Base-by-base conservation (phyloP, 306 rosid genomes). In the Cucurbita argyrosperma region DNA sequence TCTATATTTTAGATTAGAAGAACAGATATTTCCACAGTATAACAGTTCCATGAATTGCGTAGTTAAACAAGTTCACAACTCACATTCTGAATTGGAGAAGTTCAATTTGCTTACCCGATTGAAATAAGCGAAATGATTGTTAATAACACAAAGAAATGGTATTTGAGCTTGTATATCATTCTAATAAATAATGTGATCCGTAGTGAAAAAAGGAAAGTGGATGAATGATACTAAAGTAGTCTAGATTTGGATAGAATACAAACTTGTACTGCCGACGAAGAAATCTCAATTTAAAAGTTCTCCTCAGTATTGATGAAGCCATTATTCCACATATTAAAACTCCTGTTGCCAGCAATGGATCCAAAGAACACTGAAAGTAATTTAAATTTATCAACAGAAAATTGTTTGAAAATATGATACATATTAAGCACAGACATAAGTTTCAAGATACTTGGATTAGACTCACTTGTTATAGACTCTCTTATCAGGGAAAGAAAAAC, bases 351-450 rank as follows among this genome's bases (percentile, higher is more conserved):
- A 94, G 79, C 58, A 89, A 62, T 43, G 84, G 92, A 80, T 94
- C 99, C 55, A 77, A 60, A 76, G 99, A 91, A 83, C 96, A 85
- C 99, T 94, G 86, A 53, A 84, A 78, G 69, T 38, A 84, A 71
- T 57, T 84, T 51, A 53, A 23, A 76, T 47, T 63, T 16, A 16
- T 84, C 72, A 80, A 57, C 16, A 57, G 47, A 35, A 26, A 61
- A 81, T 74, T 59, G 42, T 15, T 63, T 39, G 26, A 39, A 63
- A 63, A 3, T 63, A 43, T 38, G 69, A 39, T 63, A 63, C 42
- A 63, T 63, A 46, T 62, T 38, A 38, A 35, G 49, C 69, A 37
- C 47, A 7, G 23, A 16, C 18, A 62, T 9, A 63, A 39, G 49
- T 38, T 38, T 63, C 16, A 63, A 3, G 43, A 61, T 61, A 37